Percentiles rank a stretch among this genome's conserved stretches.
These are phyloP conservation scores for Grosmannia clavigera DNA, from an alignment of 2,329 filamentous ascomycete genomes.

Conservation along the genomic window DNA sequence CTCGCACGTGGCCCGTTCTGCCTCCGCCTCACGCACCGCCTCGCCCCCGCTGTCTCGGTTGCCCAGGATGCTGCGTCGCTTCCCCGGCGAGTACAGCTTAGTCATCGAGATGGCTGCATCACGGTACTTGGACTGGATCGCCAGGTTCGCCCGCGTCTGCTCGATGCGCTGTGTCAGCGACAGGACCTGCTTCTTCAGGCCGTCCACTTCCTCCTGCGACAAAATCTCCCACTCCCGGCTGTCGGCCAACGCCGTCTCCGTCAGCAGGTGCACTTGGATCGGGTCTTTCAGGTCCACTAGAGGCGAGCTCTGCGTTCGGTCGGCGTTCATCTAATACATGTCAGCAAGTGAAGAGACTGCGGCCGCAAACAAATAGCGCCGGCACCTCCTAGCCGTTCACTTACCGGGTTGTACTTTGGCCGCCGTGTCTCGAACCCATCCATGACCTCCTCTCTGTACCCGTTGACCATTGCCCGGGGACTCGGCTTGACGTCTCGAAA, in stretches of 20 bases:
- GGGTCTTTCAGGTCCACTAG: slow-evolving; percentile 53
- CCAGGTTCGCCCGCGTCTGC: slow-evolving; percentile 68
- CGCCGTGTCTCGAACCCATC: slow-evolving; percentile 37
- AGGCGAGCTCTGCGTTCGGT: slow-evolving; percentile 40
- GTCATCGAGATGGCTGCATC: slow-evolving; percentile 84
- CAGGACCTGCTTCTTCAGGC: slow-evolving; percentile 75
- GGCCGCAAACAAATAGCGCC: too few species aligned
- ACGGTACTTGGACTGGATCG: slow-evolving; percentile 84
- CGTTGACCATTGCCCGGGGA: slow-evolving; percentile 41
- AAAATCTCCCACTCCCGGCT: slow-evolving; percentile 76
- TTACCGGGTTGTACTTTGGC: slow-evolving; percentile 44
- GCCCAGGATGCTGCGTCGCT: slow-evolving; percentile 31
- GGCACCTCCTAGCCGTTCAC: background rate
- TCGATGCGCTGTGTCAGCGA: slow-evolving; percentile 66
- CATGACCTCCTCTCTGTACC: slow-evolving; percentile 43
- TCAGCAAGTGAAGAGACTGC: background rate
- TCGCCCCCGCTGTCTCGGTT: slow-evolving; percentile 33
- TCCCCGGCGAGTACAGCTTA: slow-evolving; percentile 58
- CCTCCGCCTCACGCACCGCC: slow-evolving; percentile 50
- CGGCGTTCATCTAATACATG: slow-evolving; percentile 32
- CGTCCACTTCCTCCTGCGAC: slow-evolving; percentile 83
- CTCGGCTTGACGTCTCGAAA: slow-evolving; percentile 24
- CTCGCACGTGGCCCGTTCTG: slow-evolving; percentile 61
- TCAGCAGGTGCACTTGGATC: slow-evolving; percentile 81
- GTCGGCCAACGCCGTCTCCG: slow-evolving; percentile 85